phyloP scores from a whole-genome alignment of 2,329 filamentous ascomycete species.

The Apiospora malaysiana region DNA sequence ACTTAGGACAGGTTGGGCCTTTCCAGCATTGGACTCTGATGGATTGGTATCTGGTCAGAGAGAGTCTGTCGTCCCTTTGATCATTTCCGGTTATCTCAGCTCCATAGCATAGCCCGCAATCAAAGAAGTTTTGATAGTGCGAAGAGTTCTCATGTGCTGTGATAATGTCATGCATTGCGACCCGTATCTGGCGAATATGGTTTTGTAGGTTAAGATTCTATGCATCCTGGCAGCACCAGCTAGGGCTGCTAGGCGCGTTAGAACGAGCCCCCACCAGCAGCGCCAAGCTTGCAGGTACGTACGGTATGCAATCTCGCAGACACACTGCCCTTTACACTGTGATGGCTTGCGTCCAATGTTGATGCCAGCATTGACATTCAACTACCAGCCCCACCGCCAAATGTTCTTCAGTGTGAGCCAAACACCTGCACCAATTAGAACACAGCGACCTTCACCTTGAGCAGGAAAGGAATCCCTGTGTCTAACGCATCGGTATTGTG shows the following conservation, averaged over 20 bases:
- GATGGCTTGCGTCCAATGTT: background rate
- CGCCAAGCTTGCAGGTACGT: too few relatives aligned
- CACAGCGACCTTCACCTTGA: background rate
- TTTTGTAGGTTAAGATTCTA: background rate
- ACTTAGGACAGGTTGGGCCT: background rate
- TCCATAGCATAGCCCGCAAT: background rate
- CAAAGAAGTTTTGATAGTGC: background rate
- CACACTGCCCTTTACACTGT: background rate
- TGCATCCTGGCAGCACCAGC: too few relatives aligned
- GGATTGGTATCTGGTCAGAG: conserved; percentile 5
- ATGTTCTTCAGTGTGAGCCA: conserved; percentile 6
- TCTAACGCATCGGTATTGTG: background rate
- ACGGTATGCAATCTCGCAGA: too few relatives aligned
- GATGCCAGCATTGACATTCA: conserved; percentile 14
- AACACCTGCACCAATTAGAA: conserved; percentile 16
- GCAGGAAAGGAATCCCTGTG: background rate
- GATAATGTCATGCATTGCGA: background rate
- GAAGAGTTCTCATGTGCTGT: background rate
- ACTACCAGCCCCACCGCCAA: conserved; percentile 9
- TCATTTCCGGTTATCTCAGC: background rate
- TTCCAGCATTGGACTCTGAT: conserved; percentile 12
- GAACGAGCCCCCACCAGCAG: too few relatives aligned
- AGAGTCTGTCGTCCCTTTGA: background rate
- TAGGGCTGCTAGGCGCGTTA: too few relatives aligned
- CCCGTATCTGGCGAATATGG: background rate